Evolutionary conservation across 192 early-diverging fungal species (phyloP), one percentile per base, ranked within the genome.

Genomic region (Dissophora ornata): DNA sequence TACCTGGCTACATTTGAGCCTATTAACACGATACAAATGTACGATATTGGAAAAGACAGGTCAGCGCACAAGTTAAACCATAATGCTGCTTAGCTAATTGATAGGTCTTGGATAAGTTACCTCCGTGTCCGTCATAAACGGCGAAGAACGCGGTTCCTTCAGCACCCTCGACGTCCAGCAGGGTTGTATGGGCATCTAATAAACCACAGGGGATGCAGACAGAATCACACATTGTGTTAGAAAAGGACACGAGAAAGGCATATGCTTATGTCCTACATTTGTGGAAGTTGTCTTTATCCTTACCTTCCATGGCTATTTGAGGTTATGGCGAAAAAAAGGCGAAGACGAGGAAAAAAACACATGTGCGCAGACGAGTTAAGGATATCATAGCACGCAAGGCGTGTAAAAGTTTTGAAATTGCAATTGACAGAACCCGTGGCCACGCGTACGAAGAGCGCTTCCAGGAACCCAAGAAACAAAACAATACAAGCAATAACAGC

Each of bases 81-180:
- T n/a, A n/a, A n/a, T n/a, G n/a, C n/a, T n/a, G n/a, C n/a, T n/a
- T n/a, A n/a, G n/a, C n/a, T n/a, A n/a, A n/a, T n/a, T n/a, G n/a
- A n/a, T n/a, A n/a, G n/a, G n/a, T n/a, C n/a, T n/a, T n/a, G n/a
- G n/a, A n/a, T n/a, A n/a, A n/a, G n/a, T 83, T 88, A 74, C 93
- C 92, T 74, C 95, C 97, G 71, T 99, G 97, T 5, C 97, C 97
- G 79, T 99, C 97, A 80, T 91, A 99, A 18, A 99, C 96, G n/a
- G 90, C 94, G 87, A 97, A 99, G 80, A 97, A 97, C 24, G 92
- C 91, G 18, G 83, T 81, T 51, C 80, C 80, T 38, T 89, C 84
- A 41, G 85, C 85, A 22, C 84, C 87, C 26, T 83, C 81, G 9
- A 97, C 52, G 55, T 88, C 89, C 30, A 96, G 84, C 45, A 95